Percentiles rank a stretch among this genome's conserved stretches.
Evolutionary conservation across 441 rosid species (phyloP).

Genomic region (Gossypium trilobum): DNA sequence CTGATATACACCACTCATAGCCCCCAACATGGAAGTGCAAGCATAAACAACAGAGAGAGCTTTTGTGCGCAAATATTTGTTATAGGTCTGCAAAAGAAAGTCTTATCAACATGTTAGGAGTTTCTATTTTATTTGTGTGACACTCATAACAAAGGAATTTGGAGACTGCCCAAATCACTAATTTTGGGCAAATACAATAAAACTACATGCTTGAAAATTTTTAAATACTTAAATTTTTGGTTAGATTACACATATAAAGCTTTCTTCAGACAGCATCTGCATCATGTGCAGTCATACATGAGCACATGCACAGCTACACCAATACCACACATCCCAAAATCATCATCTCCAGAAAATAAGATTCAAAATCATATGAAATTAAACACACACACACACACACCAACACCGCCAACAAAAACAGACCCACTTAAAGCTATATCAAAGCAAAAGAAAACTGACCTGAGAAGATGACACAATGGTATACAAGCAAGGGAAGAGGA

Average conservation of each 20-base stretch:
- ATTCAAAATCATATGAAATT: constrained; percentile 4
- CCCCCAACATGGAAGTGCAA: constrained; percentile 68
- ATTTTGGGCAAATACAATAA: neutral
- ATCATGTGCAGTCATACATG: neutral
- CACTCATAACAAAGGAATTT: neutral
- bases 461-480: constrained; percentile 68
- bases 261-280: neutral
- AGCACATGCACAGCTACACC: neutral
- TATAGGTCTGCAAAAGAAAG: constrained; percentile 50
- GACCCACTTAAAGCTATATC: neutral
- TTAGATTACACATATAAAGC: neutral
- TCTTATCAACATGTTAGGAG: constrained; percentile 1
- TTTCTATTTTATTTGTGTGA: neutral
- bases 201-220: neutral
- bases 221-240: neutral
- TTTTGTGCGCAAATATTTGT: constrained; percentile 61
- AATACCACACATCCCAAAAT: constrained; percentile 3
- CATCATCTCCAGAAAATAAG: constrained; percentile 6
- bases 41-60: constrained; percentile 79
- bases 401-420: neutral
- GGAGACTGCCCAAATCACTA: constrained; percentile 5
- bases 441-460: constrained; percentile 35
- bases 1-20: constrained; percentile 79
- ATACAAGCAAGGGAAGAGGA: constrained; percentile 75
- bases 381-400: neutral